Evolutionary conservation across 495 filamentous ascomycete genomes (phyloP), one percentile per base, ranked within the genome.

Genomic region (Parathielavia hyrcaniae): DNA sequence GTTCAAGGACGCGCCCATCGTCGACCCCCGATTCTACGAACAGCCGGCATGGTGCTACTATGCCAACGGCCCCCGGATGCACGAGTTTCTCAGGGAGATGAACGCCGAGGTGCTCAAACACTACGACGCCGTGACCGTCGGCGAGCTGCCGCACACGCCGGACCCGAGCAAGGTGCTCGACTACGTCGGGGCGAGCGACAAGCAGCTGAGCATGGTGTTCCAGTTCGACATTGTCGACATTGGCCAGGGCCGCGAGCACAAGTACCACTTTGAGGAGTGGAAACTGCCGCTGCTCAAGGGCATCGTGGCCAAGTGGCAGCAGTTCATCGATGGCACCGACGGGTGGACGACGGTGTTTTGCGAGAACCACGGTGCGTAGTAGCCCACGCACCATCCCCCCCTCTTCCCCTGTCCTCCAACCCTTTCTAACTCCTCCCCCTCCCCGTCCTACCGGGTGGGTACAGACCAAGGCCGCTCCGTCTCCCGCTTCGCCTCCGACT

Each of bases 131-230:
- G 79, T 89, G 60, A 86, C 82, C 1, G 85, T 90, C 0, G 87
- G 87, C 11, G 87, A 90, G 68, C 80, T 88, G 65, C 84, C 85
- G 0, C 82, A 82, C 63, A 81, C 83, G 13, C 78, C 81, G 2
- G 75, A 83, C 55, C 67, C 70, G 8, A 68, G 77, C 36, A 78
- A 87, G 61, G 81, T 88, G 1, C 73, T 88, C 30, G 73, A 76
- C 14, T 80, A 79, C 34, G 80, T 90, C 22, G 74, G 78, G 4
- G 72, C 75, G 13, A 76, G 78, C 43, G 79, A 82, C 30, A 72
- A 76, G 46, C 83, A 89, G 64, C 74, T 90, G 45, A 82, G 82
- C 71, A 90, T 90, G 87, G 79, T 88, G 30, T 89, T 90, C 72
- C 81, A 86, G 60, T 89, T 89, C 59, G 85, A 87, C 60, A 74